Evolutionary conservation across 2,329 filamentous ascomycete species (phyloP), one percentile per base, ranked within the genome.

Genomic region (Aureobasidium vineae): DNA sequence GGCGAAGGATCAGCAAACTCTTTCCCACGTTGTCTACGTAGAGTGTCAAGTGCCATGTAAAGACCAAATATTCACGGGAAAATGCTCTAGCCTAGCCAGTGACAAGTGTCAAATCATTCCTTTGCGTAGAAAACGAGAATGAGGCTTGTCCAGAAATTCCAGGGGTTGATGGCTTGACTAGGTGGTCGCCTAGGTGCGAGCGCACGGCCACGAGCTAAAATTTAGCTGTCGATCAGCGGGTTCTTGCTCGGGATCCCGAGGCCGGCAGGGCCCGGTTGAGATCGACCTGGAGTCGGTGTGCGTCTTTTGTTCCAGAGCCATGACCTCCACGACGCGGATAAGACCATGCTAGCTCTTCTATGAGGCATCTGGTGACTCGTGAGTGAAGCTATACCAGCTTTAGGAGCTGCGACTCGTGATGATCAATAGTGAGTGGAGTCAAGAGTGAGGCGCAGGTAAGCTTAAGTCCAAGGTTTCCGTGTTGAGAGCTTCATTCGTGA

Each of bases 351-450:
- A 36, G n/a, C 7, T 47, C 6, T 11, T 5, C 11, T 6, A 33
- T 19, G 23, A 52, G 16, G 28, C 2, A n/a, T 15, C 4, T 52
- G 21, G 57, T 38, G n/a, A 49, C 23, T 26, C 43, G 28, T 19
- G 57, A 38, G 6, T 36, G 57, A 33, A 21, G 43, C 13, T 23
- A 61, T 26, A 61, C n/a, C 19, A 59, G 5, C 15, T 8, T 36
- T 5, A 26, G 16, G 1, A 16, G 52, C 21, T n/a, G 38, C n/a
- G 38, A 43, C 15, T 26, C 53, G 33, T 21, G 26, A 45, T 26
- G 45, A 41, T 61, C 57, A 49, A 61, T 36, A 47, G 57, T 61
- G 56, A 61, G 57, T 41, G 57, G 57, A 61, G 41, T n/a, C 33
- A 28, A 52, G 8, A 31, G 28, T 49, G 57, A 61, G 43, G 57